These are phyloP conservation scores for Scutellaria minor DNA, from an alignment of 257 asterid species.

Conservation along the genomic window DNA sequence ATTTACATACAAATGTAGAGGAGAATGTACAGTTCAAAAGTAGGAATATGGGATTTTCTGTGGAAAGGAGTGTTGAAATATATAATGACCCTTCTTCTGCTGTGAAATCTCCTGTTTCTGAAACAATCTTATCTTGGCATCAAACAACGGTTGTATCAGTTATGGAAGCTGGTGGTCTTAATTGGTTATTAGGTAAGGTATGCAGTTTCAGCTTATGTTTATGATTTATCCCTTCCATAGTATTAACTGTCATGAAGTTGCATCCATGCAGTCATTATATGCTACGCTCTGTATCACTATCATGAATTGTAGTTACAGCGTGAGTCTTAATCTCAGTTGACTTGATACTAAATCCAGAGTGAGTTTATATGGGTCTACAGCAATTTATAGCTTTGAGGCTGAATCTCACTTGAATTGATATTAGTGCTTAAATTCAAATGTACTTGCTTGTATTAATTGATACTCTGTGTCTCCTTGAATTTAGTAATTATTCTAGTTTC, in stretches of 20 bases:
- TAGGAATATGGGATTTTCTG: constrained; percentile 45
- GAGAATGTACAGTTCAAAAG: constrained; percentile 48
- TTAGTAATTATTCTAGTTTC: not conserved
- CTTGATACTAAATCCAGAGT: not conserved
- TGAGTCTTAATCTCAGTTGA: not conserved
- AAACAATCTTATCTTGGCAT: constrained; percentile 70
- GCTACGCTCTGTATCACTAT: constrained; percentile 7
- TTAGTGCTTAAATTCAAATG: not conserved
- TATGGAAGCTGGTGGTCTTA: constrained; percentile 99
- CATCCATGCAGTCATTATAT: constrained; percentile 27
- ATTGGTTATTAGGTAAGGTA: constrained; percentile 99
- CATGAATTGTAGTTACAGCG: constrained; percentile 7
- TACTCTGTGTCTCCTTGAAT: not conserved
- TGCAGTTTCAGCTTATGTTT: constrained; percentile 55
- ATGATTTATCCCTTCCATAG: constrained; percentile 26
- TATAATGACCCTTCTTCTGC: constrained; percentile 43
- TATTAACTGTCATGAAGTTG: constrained; percentile 21
- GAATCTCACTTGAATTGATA: not conserved
- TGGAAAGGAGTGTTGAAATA: constrained; percentile 44
- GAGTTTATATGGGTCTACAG: not conserved
- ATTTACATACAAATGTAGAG: constrained; percentile 51
- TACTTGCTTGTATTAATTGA: constrained; percentile 8
- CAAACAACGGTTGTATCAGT: constrained; percentile 82
- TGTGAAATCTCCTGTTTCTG: constrained; percentile 51
- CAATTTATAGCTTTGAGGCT: not conserved